Evolutionary conservation across 306 rosid species (phyloP).

Genomic region (Crataegus laevigata): DNA sequence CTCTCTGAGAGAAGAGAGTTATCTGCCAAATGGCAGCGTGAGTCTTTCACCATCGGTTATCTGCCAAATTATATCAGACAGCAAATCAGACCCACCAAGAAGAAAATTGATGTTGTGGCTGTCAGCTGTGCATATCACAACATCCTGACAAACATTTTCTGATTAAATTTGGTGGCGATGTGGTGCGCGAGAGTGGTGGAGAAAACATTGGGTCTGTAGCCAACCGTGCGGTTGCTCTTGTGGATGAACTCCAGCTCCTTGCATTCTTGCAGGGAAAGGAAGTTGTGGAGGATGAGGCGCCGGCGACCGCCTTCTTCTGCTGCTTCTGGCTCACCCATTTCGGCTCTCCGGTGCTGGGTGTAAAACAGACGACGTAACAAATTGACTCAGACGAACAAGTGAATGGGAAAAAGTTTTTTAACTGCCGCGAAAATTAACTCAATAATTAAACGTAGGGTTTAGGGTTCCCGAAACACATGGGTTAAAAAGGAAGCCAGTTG

Average conservation of each 20-base stretch:
- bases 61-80: slow-evolving; percentile 32
- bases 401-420: too few relatives aligned
- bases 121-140: slow-evolving; percentile 77
- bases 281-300: slow-evolving; percentile 44
- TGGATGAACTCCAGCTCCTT: slow-evolving; percentile 80
- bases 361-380: too few relatives aligned
- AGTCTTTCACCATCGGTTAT: slow-evolving; percentile 83
- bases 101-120: slow-evolving; percentile 41
- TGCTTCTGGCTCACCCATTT: slow-evolving; percentile 6
- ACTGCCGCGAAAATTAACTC: too few relatives aligned
- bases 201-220: slow-evolving; percentile 79
- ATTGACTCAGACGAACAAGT: too few relatives aligned
- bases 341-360: background rate
- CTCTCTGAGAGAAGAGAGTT: slow-evolving; percentile 58
- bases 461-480: too few relatives aligned
- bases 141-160: slow-evolving; percentile 47
- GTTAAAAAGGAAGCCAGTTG: too few relatives aligned
- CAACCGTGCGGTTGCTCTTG: slow-evolving; percentile 80
- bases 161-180: slow-evolving; percentile 37
- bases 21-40: slow-evolving; percentile 72
- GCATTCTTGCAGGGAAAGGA: slow-evolving; percentile 20
- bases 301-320: slow-evolving; percentile 31
- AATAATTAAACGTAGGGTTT: too few relatives aligned
- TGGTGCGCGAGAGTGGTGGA: slow-evolving; percentile 89
- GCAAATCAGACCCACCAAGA: too few relatives aligned